Conservation (phyloP, 176 grass and related monocot genomes). For the Alloteropsis semialata region DNA sequence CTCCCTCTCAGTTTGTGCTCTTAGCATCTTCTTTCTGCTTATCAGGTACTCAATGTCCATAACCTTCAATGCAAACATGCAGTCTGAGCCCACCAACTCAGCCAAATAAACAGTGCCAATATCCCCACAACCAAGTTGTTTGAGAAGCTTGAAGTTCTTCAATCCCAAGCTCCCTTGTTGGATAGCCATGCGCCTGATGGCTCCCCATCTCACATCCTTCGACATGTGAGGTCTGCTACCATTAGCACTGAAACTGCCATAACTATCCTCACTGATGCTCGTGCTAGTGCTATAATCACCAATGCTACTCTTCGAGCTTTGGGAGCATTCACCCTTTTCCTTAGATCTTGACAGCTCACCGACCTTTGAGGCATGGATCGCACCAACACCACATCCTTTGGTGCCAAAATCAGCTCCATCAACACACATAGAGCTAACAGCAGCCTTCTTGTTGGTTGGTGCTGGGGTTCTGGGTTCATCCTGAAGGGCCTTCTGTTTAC, state of each 20-base stretch:
- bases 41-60: constrained; percentile 96
- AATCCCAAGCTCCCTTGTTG: constrained; percentile 82
- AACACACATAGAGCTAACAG: background rate
- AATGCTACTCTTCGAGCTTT: constrained; percentile 96
- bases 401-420: constrained; percentile 32
- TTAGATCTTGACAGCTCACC: constrained; percentile 56
- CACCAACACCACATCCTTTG: constrained; percentile 41
- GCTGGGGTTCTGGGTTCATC: constrained; percentile 53
- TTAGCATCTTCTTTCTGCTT: constrained; percentile 93
- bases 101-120: constrained; percentile 98
- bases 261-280: constrained; percentile 91
- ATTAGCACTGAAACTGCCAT: constrained; percentile 62
- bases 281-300: constrained; percentile 96
- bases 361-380: constrained; percentile 28
- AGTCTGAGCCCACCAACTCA: constrained; percentile 73
- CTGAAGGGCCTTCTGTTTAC: constrained; percentile 30
- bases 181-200: constrained; percentile 54
- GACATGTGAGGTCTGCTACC: constrained; percentile 96
- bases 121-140: constrained; percentile 89
- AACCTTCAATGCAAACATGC: constrained; percentile 94
- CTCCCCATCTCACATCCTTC: constrained; percentile 88
- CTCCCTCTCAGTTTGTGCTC: constrained; percentile 93
- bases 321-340: constrained; percentile 94
- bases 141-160: constrained; percentile 95
- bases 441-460: constrained; percentile 38